phyloP scores from a whole-genome alignment of 345 rosid species.

The Erucastrum elatum region DNA sequence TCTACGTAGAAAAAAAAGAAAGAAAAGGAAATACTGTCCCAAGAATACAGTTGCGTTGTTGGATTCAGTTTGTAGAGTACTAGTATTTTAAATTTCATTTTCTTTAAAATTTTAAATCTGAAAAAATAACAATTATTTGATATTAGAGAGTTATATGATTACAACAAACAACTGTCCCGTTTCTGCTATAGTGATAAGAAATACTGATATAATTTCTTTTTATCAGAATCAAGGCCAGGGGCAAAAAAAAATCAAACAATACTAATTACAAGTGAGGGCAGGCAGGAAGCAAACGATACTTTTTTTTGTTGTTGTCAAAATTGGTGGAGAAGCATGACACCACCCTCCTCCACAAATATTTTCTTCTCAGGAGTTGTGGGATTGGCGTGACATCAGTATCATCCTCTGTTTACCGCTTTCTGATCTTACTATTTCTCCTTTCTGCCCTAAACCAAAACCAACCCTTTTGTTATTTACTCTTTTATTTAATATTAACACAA shows the following conservation, averaged over 20 bases:
- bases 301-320: conserved; percentile 6
- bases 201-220: background rate
- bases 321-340: conserved; percentile 3
- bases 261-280: conserved; percentile 30
- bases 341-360: conserved; percentile 1
- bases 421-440: conserved; percentile 49
- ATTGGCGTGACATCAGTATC: conserved; percentile 32
- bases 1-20: background rate
- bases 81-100: background rate
- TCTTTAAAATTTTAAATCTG: background rate
- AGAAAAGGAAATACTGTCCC: background rate
- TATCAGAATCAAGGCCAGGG: background rate
- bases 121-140: background rate
- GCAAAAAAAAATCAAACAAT: background rate
- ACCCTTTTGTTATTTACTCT: background rate
- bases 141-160: conserved; percentile 10
- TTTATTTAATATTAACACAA: background rate
- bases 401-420: conserved; percentile 41
- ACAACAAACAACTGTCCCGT: conserved; percentile 2
- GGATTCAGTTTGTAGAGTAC: conserved; percentile 3
- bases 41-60: background rate
- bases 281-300: conserved; percentile 18
- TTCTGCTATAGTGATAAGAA: background rate
- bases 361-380: conserved; percentile 29
- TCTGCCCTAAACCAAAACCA: conserved; percentile 40